Evolutionary conservation across 805 yeast species (phyloP).

Genomic region (Candida cerambycidarum): DNA sequence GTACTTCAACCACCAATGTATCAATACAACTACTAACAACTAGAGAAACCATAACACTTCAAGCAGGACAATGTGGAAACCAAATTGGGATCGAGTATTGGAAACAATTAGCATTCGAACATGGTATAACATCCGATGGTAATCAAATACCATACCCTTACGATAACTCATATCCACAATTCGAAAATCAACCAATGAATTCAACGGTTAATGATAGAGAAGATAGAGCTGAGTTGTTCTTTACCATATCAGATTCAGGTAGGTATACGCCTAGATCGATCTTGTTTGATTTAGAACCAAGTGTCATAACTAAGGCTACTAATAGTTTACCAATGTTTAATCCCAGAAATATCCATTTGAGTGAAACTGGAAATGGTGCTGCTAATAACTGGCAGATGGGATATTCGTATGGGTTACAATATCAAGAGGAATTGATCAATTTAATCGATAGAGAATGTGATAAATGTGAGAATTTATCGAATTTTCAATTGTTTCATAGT

Average conservation of each 20-base stretch:
- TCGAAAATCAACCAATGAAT: conserved; percentile 14
- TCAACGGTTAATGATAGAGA: conserved; percentile 23
- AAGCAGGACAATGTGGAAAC: conserved; percentile 94
- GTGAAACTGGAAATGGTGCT: conserved; percentile 87
- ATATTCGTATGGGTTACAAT: conserved; percentile 66
- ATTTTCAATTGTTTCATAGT: conserved; percentile 87
- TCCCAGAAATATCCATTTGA: conserved; percentile 75
- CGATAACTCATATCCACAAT: conserved; percentile 14
- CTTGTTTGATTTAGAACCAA: conserved; percentile 85
- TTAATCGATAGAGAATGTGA: conserved; percentile 89
- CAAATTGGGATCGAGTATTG: conserved; percentile 93
- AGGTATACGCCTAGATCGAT: conserved; percentile 88
- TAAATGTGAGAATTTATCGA: conserved; percentile 83
- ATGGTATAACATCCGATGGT: conserved; percentile 75
- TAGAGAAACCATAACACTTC: conserved; percentile 69
- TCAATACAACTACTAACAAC: conserved; percentile 26
- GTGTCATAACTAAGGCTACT: conserved; percentile 68
- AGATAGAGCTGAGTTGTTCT: conserved; percentile 83
- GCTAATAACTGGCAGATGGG: conserved; percentile 97
- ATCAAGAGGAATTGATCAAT: conserved; percentile 73
- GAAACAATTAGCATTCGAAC: conserved; percentile 85
- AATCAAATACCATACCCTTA: conserved; percentile 39
- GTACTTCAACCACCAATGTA: conserved; percentile 8
- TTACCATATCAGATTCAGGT: conserved; percentile 69
- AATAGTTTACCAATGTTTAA: conserved; percentile 65